A percentile compares a stretch with the other conserved stretches of the same genome.
These are phyloP conservation scores for Pseudogymnoascus sp. DNA, from an alignment of 2,329 filamentous ascomycete species.

Conservation along the genomic window DNA sequence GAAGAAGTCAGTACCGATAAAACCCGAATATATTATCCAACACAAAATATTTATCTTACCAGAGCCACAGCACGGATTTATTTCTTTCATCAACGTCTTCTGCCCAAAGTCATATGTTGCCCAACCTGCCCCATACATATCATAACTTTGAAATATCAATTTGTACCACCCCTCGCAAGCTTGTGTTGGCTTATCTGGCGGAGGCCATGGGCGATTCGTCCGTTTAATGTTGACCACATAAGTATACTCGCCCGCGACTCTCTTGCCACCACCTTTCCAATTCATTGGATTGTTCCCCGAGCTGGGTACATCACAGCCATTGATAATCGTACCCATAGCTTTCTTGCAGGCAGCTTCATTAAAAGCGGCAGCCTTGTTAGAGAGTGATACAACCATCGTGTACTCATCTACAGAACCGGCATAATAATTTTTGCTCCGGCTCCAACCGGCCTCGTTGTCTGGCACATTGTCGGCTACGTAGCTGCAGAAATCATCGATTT, in stretches of 20 bases:
- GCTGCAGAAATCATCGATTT: constrained; percentile 25
- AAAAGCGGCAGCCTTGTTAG: background rate
- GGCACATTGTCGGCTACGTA: background rate
- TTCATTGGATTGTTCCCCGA: constrained; percentile 24
- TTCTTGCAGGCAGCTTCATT: constrained; percentile 12
- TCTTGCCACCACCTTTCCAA: constrained; percentile 25
- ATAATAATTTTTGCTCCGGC: constrained; percentile 18
- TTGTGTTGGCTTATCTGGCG: constrained; percentile 15
- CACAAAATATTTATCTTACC: too few species aligned
- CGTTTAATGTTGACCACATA: constrained; percentile 18
- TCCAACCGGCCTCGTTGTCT: constrained; percentile 17
- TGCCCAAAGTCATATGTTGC: constrained; percentile 20
- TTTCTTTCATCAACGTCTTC: constrained; percentile 17
- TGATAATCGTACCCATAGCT: constrained; percentile 18
- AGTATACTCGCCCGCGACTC: constrained; percentile 19
- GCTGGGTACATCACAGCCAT: constrained; percentile 22
- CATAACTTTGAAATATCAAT: constrained; percentile 15
- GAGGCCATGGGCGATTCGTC: constrained; percentile 20
- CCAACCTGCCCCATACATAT: constrained; percentile 21
- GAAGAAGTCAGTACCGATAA: too few species aligned
- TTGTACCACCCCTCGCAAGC: constrained; percentile 19
- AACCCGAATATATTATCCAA: too few species aligned
- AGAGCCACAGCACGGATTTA: constrained; percentile 18
- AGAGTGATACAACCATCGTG: too few species aligned
- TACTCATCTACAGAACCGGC: constrained; percentile 14